phyloP scores from a whole-genome alignment of 2,329 filamentous ascomycete genomes.

The Alternaria brassicae region DNA sequence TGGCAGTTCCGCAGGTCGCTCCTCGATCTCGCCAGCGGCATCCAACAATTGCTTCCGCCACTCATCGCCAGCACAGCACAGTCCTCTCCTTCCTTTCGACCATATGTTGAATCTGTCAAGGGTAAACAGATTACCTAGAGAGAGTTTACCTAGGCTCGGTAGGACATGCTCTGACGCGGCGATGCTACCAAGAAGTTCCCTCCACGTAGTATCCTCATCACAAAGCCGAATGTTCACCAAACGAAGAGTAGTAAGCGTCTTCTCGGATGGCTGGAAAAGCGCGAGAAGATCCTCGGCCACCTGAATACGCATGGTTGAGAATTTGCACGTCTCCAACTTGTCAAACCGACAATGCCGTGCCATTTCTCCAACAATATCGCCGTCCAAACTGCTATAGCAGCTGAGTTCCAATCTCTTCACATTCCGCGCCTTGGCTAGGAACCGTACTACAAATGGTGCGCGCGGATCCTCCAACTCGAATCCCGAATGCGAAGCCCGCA shows the following conservation, averaged over 20 bases:
- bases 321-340: conserved; percentile 21
- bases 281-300: conserved; percentile 16
- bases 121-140: conserved; percentile 22
- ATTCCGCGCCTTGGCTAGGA: conserved; percentile 33
- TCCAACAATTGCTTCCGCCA: conserved; percentile 14
- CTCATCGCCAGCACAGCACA: conserved; percentile 7
- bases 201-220: conserved; percentile 22
- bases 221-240: conserved; percentile 22
- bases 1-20: conserved; percentile 17
- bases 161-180: conserved; percentile 8
- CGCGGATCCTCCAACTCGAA: conserved; percentile 29
- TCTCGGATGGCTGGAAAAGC: conserved; percentile 21
- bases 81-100: conserved; percentile 15
- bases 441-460: conserved; percentile 37
- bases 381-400: conserved; percentile 35
- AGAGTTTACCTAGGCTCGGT: conserved; percentile 13
- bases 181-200: conserved; percentile 19
- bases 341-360: conserved; percentile 28
- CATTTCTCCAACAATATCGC: conserved; percentile 32
- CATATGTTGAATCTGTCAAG: neutral
- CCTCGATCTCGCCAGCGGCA: conserved; percentile 5
- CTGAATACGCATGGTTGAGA: conserved; percentile 27
- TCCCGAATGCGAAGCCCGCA: conserved; percentile 32
- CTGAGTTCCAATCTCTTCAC: conserved; percentile 27
- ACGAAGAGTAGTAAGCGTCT: conserved; percentile 17